Conservation (phyloP, 306 rosid species). For the Calophaca sinica region DNA sequence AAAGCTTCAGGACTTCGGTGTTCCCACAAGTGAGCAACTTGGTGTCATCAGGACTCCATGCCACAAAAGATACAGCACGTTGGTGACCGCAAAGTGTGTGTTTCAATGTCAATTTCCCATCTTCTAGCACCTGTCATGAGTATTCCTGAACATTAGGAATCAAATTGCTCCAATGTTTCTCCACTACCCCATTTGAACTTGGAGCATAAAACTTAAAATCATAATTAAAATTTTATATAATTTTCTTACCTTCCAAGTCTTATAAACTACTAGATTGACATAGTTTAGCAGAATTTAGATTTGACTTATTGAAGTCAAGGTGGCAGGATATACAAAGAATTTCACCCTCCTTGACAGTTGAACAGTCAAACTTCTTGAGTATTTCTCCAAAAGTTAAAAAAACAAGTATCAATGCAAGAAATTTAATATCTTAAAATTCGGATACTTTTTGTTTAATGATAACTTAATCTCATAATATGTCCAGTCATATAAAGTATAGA, state of each 20-base stretch:
- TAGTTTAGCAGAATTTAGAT: constrained; percentile 15
- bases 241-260: constrained; percentile 6
- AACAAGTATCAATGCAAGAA: constrained; percentile 10
- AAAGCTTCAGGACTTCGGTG: constrained; percentile 83
- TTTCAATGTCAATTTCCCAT: constrained; percentile 63
- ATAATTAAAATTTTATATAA: background rate
- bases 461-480: constrained; percentile 24
- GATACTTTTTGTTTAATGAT: constrained; percentile 25
- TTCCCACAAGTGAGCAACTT: constrained; percentile 94
- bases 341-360: constrained; percentile 12
- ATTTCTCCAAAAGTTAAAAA: constrained; percentile 27
- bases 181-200: constrained; percentile 24
- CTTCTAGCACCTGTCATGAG: constrained; percentile 73
- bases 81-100: constrained; percentile 77
- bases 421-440: background rate
- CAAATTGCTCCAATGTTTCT: constrained; percentile 14
- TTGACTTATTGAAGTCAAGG: constrained; percentile 16
- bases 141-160: constrained; percentile 41
- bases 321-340: constrained; percentile 14
- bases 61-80: constrained; percentile 80
- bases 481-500: constrained; percentile 13
- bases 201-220: constrained; percentile 19
- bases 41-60: constrained; percentile 97
- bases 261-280: constrained; percentile 5
- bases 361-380: constrained; percentile 22